Evolutionary conservation across 495 filamentous ascomycete genomes (phyloP).

Genomic region (Aspergillus heteromorphus): DNA sequence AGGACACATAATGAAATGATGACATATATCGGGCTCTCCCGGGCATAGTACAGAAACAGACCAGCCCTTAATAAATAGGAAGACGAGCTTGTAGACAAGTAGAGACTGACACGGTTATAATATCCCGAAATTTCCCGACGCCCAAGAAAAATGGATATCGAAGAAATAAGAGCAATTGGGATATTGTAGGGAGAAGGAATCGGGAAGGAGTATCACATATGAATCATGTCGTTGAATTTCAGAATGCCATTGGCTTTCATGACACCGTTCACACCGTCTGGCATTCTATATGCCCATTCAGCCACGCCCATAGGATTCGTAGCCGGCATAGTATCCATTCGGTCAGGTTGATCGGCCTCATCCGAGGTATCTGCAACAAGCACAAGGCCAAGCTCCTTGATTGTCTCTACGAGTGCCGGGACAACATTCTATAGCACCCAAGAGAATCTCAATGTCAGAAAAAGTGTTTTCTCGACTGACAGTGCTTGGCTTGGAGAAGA

Average conservation of each 20-base stretch:
- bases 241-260: slow-evolving; percentile 81
- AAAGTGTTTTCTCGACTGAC: slow-evolving; percentile 8
- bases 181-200: neutral
- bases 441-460: slow-evolving; percentile 5
- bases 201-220: slow-evolving; percentile 55
- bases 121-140: neutral
- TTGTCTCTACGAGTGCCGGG: slow-evolving; percentile 82
- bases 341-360: slow-evolving; percentile 28
- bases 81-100: neutral
- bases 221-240: slow-evolving; percentile 89
- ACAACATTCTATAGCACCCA: slow-evolving; percentile 67
- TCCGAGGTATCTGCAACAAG: slow-evolving; percentile 82
- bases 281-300: slow-evolving; percentile 45
- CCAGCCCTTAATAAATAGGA: slow-evolving; percentile 2
- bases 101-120: neutral
- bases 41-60: neutral
- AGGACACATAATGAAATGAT: neutral
- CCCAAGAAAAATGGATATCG: neutral
- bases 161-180: neutral
- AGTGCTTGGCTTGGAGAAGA: neutral
- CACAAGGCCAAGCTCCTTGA: slow-evolving; percentile 90
- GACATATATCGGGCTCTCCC: neutral
- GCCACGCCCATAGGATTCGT: slow-evolving; percentile 37
- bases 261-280: slow-evolving; percentile 76
- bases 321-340: slow-evolving; percentile 44